Evolutionary conservation across 352 stramenopile species (phyloP).

Genomic region (Halophytophthora polymorphica): DNA sequence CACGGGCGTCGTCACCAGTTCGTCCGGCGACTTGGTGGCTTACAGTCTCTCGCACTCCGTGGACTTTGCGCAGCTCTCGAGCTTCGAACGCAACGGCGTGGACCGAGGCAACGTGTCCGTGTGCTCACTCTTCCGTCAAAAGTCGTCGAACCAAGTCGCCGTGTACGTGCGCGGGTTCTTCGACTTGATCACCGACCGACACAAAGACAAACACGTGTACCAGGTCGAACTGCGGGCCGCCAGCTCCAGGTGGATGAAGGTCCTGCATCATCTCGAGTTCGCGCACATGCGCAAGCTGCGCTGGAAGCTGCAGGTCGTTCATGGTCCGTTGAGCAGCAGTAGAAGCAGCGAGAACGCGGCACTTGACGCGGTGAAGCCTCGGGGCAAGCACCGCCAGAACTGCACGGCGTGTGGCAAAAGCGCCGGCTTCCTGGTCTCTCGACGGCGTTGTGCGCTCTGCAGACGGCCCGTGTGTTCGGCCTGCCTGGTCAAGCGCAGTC

Average conservation of each 20-base stretch:
- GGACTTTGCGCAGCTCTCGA: conserved; percentile 32
- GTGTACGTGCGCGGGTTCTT: conserved; percentile 45
- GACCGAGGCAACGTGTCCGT: conserved; percentile 52
- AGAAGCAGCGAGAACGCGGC: background rate
- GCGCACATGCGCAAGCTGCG: background rate
- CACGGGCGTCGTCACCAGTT: conserved; percentile 17
- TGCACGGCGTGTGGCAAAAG: conserved; percentile 6
- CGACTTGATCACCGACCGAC: background rate
- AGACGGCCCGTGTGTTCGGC: background rate
- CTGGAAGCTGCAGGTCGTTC: background rate
- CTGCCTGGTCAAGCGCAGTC: background rate
- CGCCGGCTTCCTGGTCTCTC: conserved; percentile 16
- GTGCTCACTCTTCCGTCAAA: conserved; percentile 46
- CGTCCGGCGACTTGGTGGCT: conserved; percentile 20
- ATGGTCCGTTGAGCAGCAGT: background rate
- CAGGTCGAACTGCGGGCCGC: background rate
- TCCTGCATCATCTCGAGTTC: background rate
- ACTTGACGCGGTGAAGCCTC: background rate
- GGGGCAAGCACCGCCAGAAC: conserved; percentile 1
- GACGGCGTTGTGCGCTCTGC: background rate
- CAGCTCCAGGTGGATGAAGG: background rate
- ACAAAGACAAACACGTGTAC: background rate
- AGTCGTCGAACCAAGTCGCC: conserved; percentile 31
- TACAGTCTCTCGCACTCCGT: conserved; percentile 38
- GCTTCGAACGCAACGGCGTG: conserved; percentile 62